Evolutionary conservation across 768 basidiomycete genomes (phyloP), one percentile per base, ranked within the genome.

Genomic region (Mycena capillaripes): DNA sequence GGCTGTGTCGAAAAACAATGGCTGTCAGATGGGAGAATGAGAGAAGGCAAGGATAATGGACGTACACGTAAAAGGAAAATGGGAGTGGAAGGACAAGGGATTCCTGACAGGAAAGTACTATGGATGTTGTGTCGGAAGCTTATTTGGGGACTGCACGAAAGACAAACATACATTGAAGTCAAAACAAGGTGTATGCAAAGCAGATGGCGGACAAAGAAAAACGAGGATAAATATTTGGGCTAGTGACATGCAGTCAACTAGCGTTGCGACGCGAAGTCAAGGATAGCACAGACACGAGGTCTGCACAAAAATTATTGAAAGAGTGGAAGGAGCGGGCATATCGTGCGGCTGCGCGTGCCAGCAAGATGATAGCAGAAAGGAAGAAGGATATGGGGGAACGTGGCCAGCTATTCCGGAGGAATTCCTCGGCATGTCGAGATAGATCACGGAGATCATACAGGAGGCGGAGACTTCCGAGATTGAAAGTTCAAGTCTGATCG

Each of bases 1-100:
- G 55, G 55, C 55, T 56, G 55, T 56, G 55, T n/a, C 34, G 4
- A 30, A 34, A 56, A 9, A 56, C 55, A 56, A 56, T 56, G 55
- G 17, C 55, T 56, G 55, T 56, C 55, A 56, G 55, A 32, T 7
- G 11, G 11, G 32, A 56, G 29, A 56, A 56, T 56, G 55, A 19
- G 29, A 16, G 55, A 10, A 21, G n/a, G 19, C 10, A 12, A 34
- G 32, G 19, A 56, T 56, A 56, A 56, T 32, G 19, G 14, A 3
- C 29, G 12, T 17, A 56, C 29, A 56, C 55, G 55, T 56, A 56
- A n/a, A 17, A 6, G 12, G 12, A 30, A 32, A 32, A 30, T 56
- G 29, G 29, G 55, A 34, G 55, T 8, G 8, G 55, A 30, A 56
- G 29, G 29, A 34, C n/a, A n/a, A n/a, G n/a, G n/a, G n/a, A 56